These are phyloP conservation scores for Monosporascus sp. DNA, from an alignment of 2,329 filamentous ascomycete species.

Conservation along the genomic window DNA sequence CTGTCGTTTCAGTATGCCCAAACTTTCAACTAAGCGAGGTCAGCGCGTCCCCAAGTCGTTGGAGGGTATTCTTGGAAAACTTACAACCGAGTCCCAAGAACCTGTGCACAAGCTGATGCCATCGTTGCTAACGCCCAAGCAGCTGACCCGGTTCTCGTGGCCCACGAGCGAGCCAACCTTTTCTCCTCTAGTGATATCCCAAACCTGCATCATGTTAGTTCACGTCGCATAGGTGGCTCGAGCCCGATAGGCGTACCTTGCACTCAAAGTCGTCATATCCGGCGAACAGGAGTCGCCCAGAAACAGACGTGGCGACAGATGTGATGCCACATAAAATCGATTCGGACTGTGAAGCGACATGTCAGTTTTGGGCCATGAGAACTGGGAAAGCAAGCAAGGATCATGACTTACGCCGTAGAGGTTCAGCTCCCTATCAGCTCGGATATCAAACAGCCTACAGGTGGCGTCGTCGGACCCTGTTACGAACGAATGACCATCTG, in stretches of 20 bases:
- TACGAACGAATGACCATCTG: constrained; percentile 95
- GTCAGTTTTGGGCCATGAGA: constrained; percentile 11
- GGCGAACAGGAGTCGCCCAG: constrained; percentile 88
- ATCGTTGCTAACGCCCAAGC: constrained; percentile 96
- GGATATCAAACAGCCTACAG: constrained; percentile 95
- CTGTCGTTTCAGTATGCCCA: constrained; percentile 66
- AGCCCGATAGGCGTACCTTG: constrained; percentile 65
- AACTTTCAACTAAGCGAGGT: constrained; percentile 66
- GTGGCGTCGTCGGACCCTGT: constrained; percentile 97
- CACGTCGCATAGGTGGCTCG: neutral
- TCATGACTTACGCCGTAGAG: constrained; percentile 56
- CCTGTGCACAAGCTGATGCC: constrained; percentile 98
- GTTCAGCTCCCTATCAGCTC: constrained; percentile 77
- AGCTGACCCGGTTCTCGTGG: constrained; percentile 98
- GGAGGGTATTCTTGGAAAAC: constrained; percentile 32
- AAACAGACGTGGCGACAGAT: constrained; percentile 96
- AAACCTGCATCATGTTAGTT: constrained; percentile 59
- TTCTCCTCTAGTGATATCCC: constrained; percentile 94
- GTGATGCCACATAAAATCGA: constrained; percentile 97
- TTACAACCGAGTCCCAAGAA: constrained; percentile 97
- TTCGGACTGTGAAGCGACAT: constrained; percentile 63
- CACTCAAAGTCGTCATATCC: constrained; percentile 99
- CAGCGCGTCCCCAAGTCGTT: constrained; percentile 45
- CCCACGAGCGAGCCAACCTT: constrained; percentile 95
- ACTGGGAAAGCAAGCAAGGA: too few relatives aligned